Evolutionary conservation across 768 basidiomycete genomes (phyloP).

Genomic region (Russula griseocarnosa): DNA sequence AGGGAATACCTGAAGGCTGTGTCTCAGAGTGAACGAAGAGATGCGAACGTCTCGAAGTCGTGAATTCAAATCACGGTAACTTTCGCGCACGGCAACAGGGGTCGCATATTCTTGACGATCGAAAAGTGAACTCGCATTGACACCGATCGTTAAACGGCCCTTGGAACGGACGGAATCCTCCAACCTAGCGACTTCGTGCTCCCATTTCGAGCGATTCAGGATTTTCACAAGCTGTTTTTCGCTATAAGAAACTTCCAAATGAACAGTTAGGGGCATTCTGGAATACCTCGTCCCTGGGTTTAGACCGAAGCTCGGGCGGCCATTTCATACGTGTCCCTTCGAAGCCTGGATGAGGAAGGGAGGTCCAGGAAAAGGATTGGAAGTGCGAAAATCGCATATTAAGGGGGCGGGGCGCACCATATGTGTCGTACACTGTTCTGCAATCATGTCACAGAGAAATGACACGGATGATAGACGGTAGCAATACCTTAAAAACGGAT

Average conservation of each 20-base stretch:
- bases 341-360: constrained; percentile 31
- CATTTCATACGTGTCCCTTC: constrained; percentile 43
- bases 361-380: neutral
- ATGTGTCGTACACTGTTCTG: constrained; percentile 29
- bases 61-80: constrained; percentile 30
- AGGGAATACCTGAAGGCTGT: constrained; percentile 42
- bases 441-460: constrained; percentile 2
- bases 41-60: constrained; percentile 37
- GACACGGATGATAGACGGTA: constrained; percentile 29
- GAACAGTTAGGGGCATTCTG: neutral
- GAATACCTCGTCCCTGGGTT: constrained; percentile 47
- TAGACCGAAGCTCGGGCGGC: constrained; percentile 44
- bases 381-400: neutral
- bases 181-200: constrained; percentile 38
- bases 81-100: neutral
- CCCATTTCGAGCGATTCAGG: constrained; percentile 40
- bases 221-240: constrained; percentile 43
- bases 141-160: constrained; percentile 43
- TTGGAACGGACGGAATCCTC: constrained; percentile 44
- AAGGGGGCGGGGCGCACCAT: constrained; percentile 19
- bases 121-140: constrained; percentile 52
- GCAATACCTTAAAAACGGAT: constrained; percentile 27
- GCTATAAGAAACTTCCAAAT: neutral
- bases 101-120: constrained; percentile 31
- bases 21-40: constrained; percentile 40